Conservation (phyloP, 148 eudicot genomes). For the Limonium bicolor region DNA sequence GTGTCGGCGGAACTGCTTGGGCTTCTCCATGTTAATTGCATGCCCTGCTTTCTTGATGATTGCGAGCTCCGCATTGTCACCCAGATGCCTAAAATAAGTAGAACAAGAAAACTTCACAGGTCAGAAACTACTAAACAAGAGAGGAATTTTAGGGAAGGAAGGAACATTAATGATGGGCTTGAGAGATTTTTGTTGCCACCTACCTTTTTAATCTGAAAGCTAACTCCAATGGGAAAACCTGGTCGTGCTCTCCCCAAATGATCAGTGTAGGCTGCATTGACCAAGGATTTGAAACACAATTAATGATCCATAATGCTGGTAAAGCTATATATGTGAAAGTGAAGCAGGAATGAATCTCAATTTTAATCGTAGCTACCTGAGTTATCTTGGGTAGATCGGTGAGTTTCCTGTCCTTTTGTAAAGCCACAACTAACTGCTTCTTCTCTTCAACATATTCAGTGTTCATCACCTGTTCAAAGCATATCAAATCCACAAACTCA, state of each 20-base stretch:
- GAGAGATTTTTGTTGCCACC: not conserved
- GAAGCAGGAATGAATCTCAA: not conserved
- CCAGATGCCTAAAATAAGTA: conserved; percentile 36
- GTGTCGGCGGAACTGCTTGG: conserved; percentile 39
- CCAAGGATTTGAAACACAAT: not conserved
- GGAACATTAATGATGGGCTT: not conserved
- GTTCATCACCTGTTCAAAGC: conserved; percentile 43
- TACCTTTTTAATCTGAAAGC: conserved; percentile 71
- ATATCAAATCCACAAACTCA: not conserved
- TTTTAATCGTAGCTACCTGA: conserved; percentile 23
- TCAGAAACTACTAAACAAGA: not conserved
- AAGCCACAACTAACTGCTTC: conserved; percentile 46
- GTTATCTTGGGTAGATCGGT: conserved; percentile 69
- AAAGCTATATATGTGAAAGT: conserved; percentile 2
- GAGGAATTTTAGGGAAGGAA: not conserved
- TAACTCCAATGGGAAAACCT: conserved; percentile 63
- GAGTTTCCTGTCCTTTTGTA: conserved; percentile 54
- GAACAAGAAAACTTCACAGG: not conserved
- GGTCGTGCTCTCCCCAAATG: conserved; percentile 85
- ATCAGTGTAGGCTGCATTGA: conserved; percentile 58
- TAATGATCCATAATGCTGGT: not conserved
- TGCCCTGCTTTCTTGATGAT: conserved; percentile 66
- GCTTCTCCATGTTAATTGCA: conserved; percentile 64
- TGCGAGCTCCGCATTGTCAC: conserved; percentile 49
- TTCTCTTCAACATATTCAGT: conserved; percentile 41